A percentile compares a stretch with the other conserved stretches of the same genome.
Conservation (phyloP, 1,284 basidiomycete species). For the Melampsora americana region DNA sequence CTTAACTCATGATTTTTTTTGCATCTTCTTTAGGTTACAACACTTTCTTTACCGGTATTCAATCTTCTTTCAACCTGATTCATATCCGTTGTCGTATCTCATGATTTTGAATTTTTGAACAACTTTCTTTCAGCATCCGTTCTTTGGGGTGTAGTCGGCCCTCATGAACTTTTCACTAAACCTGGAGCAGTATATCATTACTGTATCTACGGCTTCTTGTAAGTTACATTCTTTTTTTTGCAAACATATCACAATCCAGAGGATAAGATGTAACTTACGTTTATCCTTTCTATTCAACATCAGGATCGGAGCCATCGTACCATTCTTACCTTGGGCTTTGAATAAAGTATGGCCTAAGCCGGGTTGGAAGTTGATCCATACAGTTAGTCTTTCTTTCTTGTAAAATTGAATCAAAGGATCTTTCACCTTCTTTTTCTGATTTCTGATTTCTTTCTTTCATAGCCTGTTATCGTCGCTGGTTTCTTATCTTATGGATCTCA, state of each 20-base stretch:
- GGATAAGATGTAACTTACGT: background rate
- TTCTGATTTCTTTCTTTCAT: background rate
- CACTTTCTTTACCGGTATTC: slow-evolving; percentile 25
- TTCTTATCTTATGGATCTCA: slow-evolving; percentile 21
- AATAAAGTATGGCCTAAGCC: slow-evolving; percentile 35
- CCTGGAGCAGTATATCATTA: slow-evolving; percentile 25
- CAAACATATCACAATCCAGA: too few species aligned
- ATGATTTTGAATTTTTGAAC: too few species aligned
- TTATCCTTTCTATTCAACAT: background rate
- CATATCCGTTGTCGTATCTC: too few species aligned
- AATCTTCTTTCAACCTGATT: too few species aligned
- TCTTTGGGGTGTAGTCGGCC: slow-evolving; percentile 38
- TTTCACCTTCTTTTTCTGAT: background rate
- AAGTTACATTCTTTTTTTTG: background rate
- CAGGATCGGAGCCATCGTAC: slow-evolving; percentile 32
- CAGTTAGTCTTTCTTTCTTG: slow-evolving; percentile 12
- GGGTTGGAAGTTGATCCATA: slow-evolving; percentile 38
- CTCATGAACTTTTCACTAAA: slow-evolving; percentile 25
- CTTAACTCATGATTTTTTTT: background rate
- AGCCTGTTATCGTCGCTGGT: slow-evolving; percentile 36
- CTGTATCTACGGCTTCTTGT: slow-evolving; percentile 38
- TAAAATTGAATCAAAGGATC: background rate
- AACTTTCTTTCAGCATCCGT: slow-evolving; percentile 8
- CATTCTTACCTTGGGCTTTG: slow-evolving; percentile 35
- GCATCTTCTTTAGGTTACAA: slow-evolving; percentile 20